Base-by-base conservation (phyloP, 306 rosid species). In the Medicago lupulina region DNA sequence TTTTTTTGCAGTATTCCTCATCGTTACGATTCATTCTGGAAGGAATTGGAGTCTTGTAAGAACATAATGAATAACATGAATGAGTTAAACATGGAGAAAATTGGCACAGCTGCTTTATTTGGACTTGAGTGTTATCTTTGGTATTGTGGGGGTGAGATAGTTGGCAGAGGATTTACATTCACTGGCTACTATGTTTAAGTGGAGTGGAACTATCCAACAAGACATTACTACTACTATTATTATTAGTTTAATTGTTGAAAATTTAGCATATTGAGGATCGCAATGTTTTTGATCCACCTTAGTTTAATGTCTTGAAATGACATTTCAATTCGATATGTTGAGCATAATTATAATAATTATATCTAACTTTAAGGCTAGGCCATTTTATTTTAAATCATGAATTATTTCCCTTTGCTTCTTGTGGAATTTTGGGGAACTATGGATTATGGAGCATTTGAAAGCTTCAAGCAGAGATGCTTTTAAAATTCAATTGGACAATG, bases 101-200 rank as follows among this genome's bases (percentile, higher is more conserved):
- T 62, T 51, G 83, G 84, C 36, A 15, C 39, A 44, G 84, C 41
- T 80, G 88, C 83, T 69, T 78, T 86, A 74, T 84, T 86, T 54
- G 87, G 85, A 61, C 55, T 84, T 1, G 92, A 86, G 71, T 88
- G 90, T 78, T 84, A 63, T 70, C 83, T 86, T 7, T 88, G 90
- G 90, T 84, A 76, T 70, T 88, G 83, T 47, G 85, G 80, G 7
- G 88, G 90, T 65, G 85, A 84, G 80, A 74, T 88, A 67, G 46
- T 84, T 0, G 88, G 90, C 16, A 78, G 90, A 70, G 86, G 90
- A 62, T 79, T 83, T 71, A 84, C 89, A 54, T 54, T 88, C 79
- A 78, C 87, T 0, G 90, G 93, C 65, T 88, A 85, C 71, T 40
- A 74, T 79, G 85, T 83, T 66, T 84, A 76, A 80, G 36, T 34